phyloP scores from a whole-genome alignment of 495 filamentous ascomycete genomes.

The Tuber melanosporum region DNA sequence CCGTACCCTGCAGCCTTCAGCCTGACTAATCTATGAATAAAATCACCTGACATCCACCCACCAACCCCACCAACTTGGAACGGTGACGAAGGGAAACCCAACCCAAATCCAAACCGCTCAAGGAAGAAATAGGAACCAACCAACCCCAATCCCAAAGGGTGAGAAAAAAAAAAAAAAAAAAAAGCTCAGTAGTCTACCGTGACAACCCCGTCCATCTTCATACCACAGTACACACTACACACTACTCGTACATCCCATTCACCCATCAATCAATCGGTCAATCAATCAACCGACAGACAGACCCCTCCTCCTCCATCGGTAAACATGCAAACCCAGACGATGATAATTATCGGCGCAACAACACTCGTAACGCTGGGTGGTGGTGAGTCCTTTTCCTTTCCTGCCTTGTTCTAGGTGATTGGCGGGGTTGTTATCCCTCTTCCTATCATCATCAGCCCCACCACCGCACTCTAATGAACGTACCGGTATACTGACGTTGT shows the following conservation, averaged over 20 bases:
- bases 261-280: neutral
- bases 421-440: neutral
- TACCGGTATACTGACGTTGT: slow-evolving; percentile 4
- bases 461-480: slow-evolving; percentile 11
- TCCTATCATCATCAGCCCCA: slow-evolving; percentile 7
- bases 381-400: slow-evolving; percentile 27
- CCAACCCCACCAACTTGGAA: neutral
- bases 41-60: neutral
- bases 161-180: slow-evolving; percentile 6
- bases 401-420: neutral
- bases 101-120: neutral
- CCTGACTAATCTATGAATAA: neutral
- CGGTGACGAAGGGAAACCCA: neutral
- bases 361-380: slow-evolving; percentile 34
- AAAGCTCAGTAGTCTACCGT: neutral
- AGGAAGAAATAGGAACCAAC: slow-evolving; percentile 4
- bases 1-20: neutral
- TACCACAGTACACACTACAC: neutral
- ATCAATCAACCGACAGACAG: neutral
- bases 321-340: slow-evolving; percentile 55
- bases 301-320: slow-evolving; percentile 16
- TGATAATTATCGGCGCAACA: slow-evolving; percentile 45
- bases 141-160: neutral
- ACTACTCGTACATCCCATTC: neutral
- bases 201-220: neutral